Base-by-base conservation (phyloP, 208 protist genomes). In the Vickermania spadyakhi region DNA sequence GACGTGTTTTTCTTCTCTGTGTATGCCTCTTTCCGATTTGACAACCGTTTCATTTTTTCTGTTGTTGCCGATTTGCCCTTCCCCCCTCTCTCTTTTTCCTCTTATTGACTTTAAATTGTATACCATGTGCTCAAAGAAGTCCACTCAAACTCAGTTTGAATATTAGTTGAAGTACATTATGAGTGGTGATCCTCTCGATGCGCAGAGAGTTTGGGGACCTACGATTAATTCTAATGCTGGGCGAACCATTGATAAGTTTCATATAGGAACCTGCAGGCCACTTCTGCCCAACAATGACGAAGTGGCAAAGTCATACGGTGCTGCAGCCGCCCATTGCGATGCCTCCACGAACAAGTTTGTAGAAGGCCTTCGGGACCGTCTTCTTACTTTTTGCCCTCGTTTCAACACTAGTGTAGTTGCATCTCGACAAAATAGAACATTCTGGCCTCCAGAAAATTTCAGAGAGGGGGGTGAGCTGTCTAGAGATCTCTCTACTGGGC, bases 321-420 rank as follows among this genome's bases (percentile, higher is more conserved):
- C 72, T 27, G 69, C 82, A 42, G 84, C 75, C 5, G 80, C 77
- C 7, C 62, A 80, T 42, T 77, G 58, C 56, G 77, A 66, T 57
- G 68, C 62, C 13, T 68, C 73, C 2, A 80, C 79, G 14, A 69
- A 68, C 23, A 51, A 64, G 22, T 36, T 81, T 22, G 70, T 60
- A 0, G 54, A 4, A 2, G 26, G 59, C 1, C 29, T 91, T 4
- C 58, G 65, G 0, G 14, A 30, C 1, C 18, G 52, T 21, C 57
- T 80, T 7, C 21, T 18, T 4, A 60, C 4, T 26, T 67, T 42
- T 54, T 68, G 69, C 72, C 29, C 64, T 31, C 58, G 54, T 18
- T 91, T 91, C 50, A 79, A 70, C 30, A 52, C 76, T 2, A 68
- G 68, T 26, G 36, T 86, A 25, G 80, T 91, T 26, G 66, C 69